Base-by-base conservation (phyloP, 2,329 filamentous ascomycete genomes). In the Atkinsonella hypoxylon region DNA sequence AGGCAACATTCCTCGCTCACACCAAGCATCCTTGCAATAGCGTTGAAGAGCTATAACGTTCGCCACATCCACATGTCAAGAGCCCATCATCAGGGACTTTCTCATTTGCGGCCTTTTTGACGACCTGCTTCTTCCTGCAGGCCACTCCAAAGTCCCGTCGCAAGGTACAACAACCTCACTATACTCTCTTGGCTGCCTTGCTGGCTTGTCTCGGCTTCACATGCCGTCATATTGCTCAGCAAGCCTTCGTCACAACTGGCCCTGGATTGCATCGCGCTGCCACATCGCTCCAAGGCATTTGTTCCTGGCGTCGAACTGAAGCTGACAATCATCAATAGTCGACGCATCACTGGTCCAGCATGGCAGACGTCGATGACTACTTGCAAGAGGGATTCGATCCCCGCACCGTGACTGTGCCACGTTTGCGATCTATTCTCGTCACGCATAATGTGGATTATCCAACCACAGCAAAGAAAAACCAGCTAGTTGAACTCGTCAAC, bases 361-460 rank as follows among this genome's bases (percentile, higher is more conserved):
- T 83, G 80, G 77, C 77, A 30, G 81, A 84, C 61, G 72, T 80
- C 56, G 87, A 90, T 58, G 86, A 89, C 58, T 98, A 97, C 65
- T 82, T 97, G 32, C 82, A 90, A 62, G 78, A 87, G 50, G 87
- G 80, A 60, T 97, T 96, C 65, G 89, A 98, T 65, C 82, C 93
- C 18, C 77, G 78, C 62, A 81, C 78, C 56, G 79, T 97, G 56
- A 97, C 89, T 1, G 82, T 97, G 47, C 89, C 93, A 30, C 85
- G 86, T 44, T 75, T 98, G 59, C 87, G 93, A 61, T 91, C 87
- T 46, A 94, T 97, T 57, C 81, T 98, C 52, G 87, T 97, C 61
- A 85, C 82, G 57, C 88, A 98, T 70, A 86, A 89, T 64, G 74
- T 97, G 61, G 71, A 81, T 38, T 97, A 95, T 64, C 85, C 90